A percentile compares a stretch with the other conserved stretches of the same genome.
Conservation (phyloP, 2,329 filamentous ascomycete species). For the Aaosphaeria arxii region DNA sequence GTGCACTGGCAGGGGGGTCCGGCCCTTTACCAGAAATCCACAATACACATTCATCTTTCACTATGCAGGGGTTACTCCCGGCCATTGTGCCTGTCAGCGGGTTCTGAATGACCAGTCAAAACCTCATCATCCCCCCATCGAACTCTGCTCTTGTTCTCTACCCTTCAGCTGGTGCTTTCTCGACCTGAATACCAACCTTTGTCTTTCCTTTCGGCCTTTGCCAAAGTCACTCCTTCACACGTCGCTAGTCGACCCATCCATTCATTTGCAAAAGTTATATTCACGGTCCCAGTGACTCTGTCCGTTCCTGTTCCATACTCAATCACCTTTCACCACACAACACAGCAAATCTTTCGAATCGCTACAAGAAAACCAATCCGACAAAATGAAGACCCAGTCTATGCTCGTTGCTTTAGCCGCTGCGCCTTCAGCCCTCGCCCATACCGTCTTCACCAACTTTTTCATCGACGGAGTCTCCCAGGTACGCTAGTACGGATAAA, state of each 20-base stretch:
- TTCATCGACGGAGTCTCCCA: slow-evolving; percentile 31
- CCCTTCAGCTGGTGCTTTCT: slow-evolving; percentile 14
- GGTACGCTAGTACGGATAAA: slow-evolving; percentile 11
- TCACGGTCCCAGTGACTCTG: slow-evolving; percentile 24
- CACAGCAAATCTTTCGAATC: not conserved
- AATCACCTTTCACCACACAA: slow-evolving; percentile 5
- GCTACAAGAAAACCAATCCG: not conserved
- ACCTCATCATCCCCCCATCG: slow-evolving; percentile 11
- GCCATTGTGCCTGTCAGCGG: too few relatives aligned
- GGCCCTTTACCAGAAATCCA: too few relatives aligned
- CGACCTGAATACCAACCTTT: slow-evolving; percentile 22
- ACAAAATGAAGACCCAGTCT: slow-evolving; percentile 32
- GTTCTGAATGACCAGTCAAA: slow-evolving; percentile 14
- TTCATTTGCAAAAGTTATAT: slow-evolving; percentile 22
- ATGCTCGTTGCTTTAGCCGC: slow-evolving; percentile 32
- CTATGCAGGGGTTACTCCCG: too few relatives aligned
- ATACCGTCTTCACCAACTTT: slow-evolving; percentile 36
- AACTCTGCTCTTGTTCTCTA: slow-evolving; percentile 13
- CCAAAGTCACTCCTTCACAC: slow-evolving; percentile 28
- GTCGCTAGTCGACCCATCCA: slow-evolving; percentile 37
- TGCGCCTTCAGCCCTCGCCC: slow-evolving; percentile 29
- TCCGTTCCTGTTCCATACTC: slow-evolving; percentile 21
- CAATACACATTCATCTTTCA: too few relatives aligned
- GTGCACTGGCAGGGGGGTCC: too few relatives aligned
- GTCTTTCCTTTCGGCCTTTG: slow-evolving; percentile 29